Evolutionary conservation across 2,329 filamentous ascomycete species (phyloP), one percentile per base, ranked within the genome.

Genomic region (Malbranchea zuffiana): DNA sequence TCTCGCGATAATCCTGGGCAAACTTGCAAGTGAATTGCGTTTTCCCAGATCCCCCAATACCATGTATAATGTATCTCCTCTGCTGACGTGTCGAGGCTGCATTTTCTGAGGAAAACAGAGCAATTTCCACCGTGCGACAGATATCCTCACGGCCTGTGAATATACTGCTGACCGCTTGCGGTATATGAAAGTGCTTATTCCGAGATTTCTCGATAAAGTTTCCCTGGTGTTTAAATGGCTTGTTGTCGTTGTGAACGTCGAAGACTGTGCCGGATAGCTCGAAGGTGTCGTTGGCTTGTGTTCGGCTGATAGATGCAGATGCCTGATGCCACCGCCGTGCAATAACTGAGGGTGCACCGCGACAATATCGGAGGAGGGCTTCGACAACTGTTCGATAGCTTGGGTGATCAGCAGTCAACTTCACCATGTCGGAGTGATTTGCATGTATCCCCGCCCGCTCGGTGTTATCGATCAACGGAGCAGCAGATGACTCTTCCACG

Each of bases 21-120:
- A 53, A 62, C 40, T 60, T 61, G 5, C 44, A 47, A 37, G 52
- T 60, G 18, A 63, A 51, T 40, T 63, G 55, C 3, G 56, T 63
- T 44, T 63, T 64, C 7, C 61, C 60, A 29, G 56, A 57, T 8
- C 61, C 60, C n/a, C 55, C 56, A 16, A 62, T 40, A 10, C 59
- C 59, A 43, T 52, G 52, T 8, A 62, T 38, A 6, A 62, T 56
- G 37, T 58, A 52, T 5, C 53, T 40, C 32, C 50, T 53, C 35
- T 54, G 54, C 15, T 36, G 27, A 17, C 27, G 31, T n/a, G 17
- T 42, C 35, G 32, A 13, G 23, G 33, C 15, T 21, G 26, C 21
- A 20, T 21, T 23, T 35, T 42, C 17, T 7, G 33, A 28, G 5
- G 36, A 17, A 28, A 40, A 13, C 31, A 49, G 28, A 16, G 29